Percentiles rank a stretch among this genome's conserved stretches.
These are phyloP conservation scores for Allantophomopsis lycopodina DNA, from an alignment of 2,329 filamentous ascomycete genomes.

Conservation along the genomic window DNA sequence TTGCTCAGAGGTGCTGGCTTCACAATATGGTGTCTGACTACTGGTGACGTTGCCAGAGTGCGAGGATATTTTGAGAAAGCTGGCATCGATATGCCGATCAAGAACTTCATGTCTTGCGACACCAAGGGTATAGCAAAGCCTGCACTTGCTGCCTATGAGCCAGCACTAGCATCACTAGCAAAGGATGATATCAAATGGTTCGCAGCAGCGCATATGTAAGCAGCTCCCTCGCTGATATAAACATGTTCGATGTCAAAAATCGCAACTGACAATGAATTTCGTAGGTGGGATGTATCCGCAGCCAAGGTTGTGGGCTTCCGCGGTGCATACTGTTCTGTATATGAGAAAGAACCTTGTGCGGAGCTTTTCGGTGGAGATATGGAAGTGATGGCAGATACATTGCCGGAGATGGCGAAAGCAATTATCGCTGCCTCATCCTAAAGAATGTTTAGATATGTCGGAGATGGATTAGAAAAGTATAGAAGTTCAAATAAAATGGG, in stretches of 20 bases:
- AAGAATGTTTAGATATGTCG: too few species aligned
- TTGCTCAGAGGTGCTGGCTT: constrained; percentile 30
- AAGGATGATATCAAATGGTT: constrained; percentile 32
- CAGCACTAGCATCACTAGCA: constrained; percentile 26
- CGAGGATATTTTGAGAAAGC: constrained; percentile 34
- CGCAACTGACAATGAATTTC: too few species aligned
- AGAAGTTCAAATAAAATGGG: too few species aligned
- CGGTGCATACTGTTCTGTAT: constrained; percentile 37
- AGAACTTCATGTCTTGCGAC: constrained; percentile 38
- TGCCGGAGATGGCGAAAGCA: constrained; percentile 32
- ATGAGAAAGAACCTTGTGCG: constrained; percentile 33
- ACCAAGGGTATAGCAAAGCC: constrained; percentile 33
- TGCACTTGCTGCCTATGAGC: constrained; percentile 28
- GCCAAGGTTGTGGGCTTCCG: constrained; percentile 34
- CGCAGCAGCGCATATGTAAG: constrained; percentile 37
- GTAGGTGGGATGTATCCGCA: constrained; percentile 37
- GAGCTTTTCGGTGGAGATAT: constrained; percentile 34
- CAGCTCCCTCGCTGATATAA: too few species aligned
- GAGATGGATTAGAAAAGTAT: too few species aligned
- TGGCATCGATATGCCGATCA: constrained; percentile 32
- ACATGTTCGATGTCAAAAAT: too few species aligned
- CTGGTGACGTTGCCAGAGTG: constrained; percentile 33
- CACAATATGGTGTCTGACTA: constrained; percentile 38
- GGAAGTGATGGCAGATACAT: constrained; percentile 31
- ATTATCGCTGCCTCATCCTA: constrained; percentile 34